Conservation (phyloP, 2,329 filamentous ascomycete species). For the Aciculosporium take region DNA sequence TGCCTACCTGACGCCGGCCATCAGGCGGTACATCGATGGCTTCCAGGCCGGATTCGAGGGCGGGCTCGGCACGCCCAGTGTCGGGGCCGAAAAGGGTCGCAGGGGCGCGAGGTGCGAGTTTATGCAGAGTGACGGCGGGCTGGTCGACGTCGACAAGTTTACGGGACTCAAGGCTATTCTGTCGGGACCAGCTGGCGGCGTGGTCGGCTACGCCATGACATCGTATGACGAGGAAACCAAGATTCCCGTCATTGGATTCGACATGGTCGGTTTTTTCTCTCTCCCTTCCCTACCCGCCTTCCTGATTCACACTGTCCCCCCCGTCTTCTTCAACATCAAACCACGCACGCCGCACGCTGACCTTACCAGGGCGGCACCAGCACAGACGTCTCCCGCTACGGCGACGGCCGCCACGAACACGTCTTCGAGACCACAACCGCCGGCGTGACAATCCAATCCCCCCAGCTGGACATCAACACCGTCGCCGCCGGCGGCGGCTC, state of each 20-base stretch:
- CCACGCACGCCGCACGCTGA: too few species aligned
- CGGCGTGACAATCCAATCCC: constrained; percentile 63
- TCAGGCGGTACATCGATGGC: constrained; percentile 20
- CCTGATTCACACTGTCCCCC: background rate
- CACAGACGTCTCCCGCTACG: constrained; percentile 60
- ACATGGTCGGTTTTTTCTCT: constrained; percentile 28
- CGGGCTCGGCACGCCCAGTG: constrained; percentile 37
- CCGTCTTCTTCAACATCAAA: too few species aligned
- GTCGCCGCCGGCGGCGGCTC: constrained; percentile 66
- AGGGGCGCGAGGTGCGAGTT: constrained; percentile 52
- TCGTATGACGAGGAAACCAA: constrained; percentile 54
- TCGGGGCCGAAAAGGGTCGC: constrained; percentile 41
- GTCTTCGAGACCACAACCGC: constrained; percentile 64
- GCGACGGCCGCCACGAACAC: constrained; percentile 24
- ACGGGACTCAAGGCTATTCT: constrained; percentile 56
- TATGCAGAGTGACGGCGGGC: constrained; percentile 48
- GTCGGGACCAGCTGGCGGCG: constrained; percentile 62
- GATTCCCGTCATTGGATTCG: constrained; percentile 61
- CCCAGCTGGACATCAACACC: constrained; percentile 71
- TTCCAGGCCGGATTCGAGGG: constrained; percentile 23
- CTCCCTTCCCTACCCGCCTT: background rate
- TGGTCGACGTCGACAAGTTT: constrained; percentile 45
- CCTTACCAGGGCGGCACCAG: constrained; percentile 42
- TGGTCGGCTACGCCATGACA: constrained; percentile 61
- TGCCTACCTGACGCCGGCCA: constrained; percentile 28